phyloP scores from a whole-genome alignment of 2,329 filamentous ascomycete species.

The Dactylellina leptospora region DNA sequence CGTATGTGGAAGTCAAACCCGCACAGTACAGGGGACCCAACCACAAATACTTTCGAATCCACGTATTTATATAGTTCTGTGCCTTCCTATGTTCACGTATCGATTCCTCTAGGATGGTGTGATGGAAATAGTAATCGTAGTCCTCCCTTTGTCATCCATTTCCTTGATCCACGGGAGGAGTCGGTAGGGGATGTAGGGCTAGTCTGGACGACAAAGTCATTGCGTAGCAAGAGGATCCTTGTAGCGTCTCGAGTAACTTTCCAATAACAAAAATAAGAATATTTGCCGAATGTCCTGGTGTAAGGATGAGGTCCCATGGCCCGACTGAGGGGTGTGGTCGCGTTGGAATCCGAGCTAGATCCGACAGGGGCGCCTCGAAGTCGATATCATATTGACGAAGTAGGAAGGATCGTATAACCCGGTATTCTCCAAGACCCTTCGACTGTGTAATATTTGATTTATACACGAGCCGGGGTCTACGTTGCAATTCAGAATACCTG shows the following conservation, averaged over 20 bases:
- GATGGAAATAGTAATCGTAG: neutral
- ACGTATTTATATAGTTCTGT: slow-evolving; percentile 11
- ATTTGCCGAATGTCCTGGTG: neutral
- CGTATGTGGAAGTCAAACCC: slow-evolving; percentile 48
- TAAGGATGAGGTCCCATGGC: neutral
- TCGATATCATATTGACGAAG: slow-evolving; percentile 23
- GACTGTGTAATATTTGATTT: neutral
- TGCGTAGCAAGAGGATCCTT: neutral
- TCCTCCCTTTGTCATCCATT: too few relatives aligned
- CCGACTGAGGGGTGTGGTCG: slow-evolving; percentile 9
- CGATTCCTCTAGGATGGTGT: neutral
- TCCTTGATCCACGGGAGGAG: neutral
- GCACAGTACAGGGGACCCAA: slow-evolving; percentile 27
- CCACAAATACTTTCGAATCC: slow-evolving; percentile 6
- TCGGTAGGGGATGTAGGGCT: neutral
- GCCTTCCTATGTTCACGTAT: slow-evolving; percentile 1
- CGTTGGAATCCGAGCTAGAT: slow-evolving; percentile 38
- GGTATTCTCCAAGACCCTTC: neutral
- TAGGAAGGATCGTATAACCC: slow-evolving; percentile 12
- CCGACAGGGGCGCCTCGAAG: slow-evolving; percentile 9
- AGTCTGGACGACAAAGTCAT: neutral
- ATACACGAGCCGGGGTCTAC: too few relatives aligned
- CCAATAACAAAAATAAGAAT: slow-evolving; percentile 2
- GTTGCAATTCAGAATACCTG: neutral
- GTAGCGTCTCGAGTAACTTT: neutral